phyloP scores from a whole-genome alignment of 139 green algal genomes.

The Monoraphidium neglectum region DNA sequence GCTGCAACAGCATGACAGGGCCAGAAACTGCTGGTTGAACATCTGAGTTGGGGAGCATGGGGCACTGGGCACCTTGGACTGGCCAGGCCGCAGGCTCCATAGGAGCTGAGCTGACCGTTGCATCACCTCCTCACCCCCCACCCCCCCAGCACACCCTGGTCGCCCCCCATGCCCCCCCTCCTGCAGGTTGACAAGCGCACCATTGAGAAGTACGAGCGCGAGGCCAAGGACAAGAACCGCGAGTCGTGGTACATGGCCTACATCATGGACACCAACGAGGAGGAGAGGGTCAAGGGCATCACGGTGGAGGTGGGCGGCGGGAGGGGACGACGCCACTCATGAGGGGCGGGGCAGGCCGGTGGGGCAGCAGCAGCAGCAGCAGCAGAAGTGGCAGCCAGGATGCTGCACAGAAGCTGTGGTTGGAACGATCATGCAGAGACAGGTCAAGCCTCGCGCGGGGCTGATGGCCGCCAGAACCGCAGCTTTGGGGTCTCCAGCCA shows the following conservation, averaged over 20 bases:
- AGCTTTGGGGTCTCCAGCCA: background rate
- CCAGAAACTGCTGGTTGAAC: no score
- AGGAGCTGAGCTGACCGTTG: background rate
- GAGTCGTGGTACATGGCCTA: constrained; percentile 99
- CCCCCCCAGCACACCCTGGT: no score
- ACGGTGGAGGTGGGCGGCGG: constrained; percentile 87
- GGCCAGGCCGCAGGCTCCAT: constrained; percentile 26
- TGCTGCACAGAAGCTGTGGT: background rate
- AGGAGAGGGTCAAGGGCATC: constrained; percentile 98
- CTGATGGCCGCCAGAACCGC: background rate
- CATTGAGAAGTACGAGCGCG: constrained; percentile 99
- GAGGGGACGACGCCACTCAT: background rate
- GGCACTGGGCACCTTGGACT: background rate
- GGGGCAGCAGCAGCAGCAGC: background rate
- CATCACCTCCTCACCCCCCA: no score
- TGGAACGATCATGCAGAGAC: background rate
- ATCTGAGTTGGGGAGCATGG: background rate
- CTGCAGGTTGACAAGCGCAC: constrained; percentile 98
- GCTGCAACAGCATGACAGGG: no score
- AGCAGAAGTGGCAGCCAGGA: background rate
- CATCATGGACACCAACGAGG: constrained; percentile 99
- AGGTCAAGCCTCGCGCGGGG: background rate
- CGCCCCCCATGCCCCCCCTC: no score
- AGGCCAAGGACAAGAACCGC: constrained; percentile 99
- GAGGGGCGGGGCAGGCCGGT: background rate